Conservation (phyloP, 371 early-diverging fungal genomes). For the Mucor velutinosus region DNA sequence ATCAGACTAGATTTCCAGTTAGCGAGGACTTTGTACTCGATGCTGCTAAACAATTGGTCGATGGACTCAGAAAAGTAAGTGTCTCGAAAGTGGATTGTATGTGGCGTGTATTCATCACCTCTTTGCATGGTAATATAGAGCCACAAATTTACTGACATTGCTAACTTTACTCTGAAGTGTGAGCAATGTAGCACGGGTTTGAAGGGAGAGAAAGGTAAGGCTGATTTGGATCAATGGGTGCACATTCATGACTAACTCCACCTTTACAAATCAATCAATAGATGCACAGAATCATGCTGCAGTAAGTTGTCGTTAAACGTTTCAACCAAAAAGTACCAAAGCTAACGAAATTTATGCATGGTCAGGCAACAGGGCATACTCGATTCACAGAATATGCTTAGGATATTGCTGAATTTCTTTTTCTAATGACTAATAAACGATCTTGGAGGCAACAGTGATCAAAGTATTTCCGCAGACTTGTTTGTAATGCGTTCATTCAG, state of each 20-base stretch:
- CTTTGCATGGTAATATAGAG: slow-evolving; percentile 26
- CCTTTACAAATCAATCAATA: neutral
- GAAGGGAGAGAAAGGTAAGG: slow-evolving; percentile 60
- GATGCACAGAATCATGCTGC: slow-evolving; percentile 38
- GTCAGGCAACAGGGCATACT: slow-evolving; percentile 34
- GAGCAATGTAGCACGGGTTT: slow-evolving; percentile 54
- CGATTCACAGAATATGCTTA: slow-evolving; percentile 32
- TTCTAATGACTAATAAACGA: no score
- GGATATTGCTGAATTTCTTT: neutral
- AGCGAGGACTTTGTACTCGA: slow-evolving; percentile 31
- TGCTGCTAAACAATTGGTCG: slow-evolving; percentile 48
- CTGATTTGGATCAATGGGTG: neutral
- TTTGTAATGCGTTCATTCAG: no score
- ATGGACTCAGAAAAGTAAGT: slow-evolving; percentile 45
- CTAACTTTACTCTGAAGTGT: slow-evolving; percentile 61
- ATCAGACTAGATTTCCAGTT: slow-evolving; percentile 55
- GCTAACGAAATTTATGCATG: neutral
- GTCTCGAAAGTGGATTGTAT: neutral
- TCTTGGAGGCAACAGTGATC: no score
- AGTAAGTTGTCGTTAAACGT: slow-evolving; percentile 9
- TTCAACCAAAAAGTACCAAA: neutral
- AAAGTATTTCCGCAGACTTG: no score
- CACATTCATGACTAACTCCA: neutral
- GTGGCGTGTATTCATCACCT: neutral
- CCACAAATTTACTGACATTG: slow-evolving; percentile 60